Evolutionary conservation across 441 rosid species (phyloP).

Genomic region (Rhodomyrtus psidioides): DNA sequence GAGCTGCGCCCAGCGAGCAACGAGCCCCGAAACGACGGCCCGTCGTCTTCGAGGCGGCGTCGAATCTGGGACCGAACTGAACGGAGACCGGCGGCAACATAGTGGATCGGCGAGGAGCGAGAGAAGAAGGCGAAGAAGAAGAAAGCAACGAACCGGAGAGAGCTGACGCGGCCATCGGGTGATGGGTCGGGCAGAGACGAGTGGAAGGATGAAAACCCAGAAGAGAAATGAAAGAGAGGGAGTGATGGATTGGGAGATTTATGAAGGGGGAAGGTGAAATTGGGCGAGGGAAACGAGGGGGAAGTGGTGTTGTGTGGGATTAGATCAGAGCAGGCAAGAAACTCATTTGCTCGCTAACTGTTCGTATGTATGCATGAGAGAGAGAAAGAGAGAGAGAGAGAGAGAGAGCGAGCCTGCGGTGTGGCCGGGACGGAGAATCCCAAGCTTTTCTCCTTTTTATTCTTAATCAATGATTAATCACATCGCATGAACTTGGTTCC

Average conservation of each 20-base stretch:
- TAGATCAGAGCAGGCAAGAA: not conserved
- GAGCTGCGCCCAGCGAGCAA: slow-evolving; percentile 38
- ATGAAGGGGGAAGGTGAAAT: not conserved
- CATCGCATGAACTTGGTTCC: not conserved
- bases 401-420: not conserved
- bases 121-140: not conserved
- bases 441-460: not conserved
- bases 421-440: not conserved
- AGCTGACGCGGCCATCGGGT: not conserved
- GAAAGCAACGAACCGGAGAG: not conserved
- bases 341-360: not conserved
- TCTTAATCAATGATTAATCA: not conserved
- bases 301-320: not conserved
- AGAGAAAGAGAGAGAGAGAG: not conserved
- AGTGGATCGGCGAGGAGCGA: not conserved
- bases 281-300: not conserved
- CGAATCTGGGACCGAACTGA: slow-evolving; percentile 18
- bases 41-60: slow-evolving; percentile 8
- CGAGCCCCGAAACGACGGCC: slow-evolving; percentile 9
- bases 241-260: not conserved
- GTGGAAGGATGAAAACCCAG: not conserved
- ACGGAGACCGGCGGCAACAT: not conserved
- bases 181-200: not conserved
- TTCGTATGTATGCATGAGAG: not conserved
- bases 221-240: not conserved